Conservation (phyloP, 2,329 filamentous ascomycete species). For the Fragosphaeria purpurea region DNA sequence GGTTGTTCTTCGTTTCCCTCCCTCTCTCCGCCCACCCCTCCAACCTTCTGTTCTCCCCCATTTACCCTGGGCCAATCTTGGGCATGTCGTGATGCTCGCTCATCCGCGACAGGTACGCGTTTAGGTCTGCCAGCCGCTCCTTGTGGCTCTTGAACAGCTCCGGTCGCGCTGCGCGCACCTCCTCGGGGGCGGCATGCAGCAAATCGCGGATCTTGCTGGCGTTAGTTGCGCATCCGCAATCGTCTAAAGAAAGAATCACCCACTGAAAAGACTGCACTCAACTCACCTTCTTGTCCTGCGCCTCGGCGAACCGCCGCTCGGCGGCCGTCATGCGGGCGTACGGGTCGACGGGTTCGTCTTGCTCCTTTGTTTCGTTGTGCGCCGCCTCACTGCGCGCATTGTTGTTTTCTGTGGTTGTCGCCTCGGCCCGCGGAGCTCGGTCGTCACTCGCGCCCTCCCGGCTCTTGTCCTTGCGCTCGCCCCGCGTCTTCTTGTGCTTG, state of each 20-base stretch:
- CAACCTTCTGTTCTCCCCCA: too few species aligned
- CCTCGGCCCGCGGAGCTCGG: too few species aligned
- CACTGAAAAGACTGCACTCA: not conserved
- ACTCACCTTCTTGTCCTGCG: slow-evolving; percentile 58
- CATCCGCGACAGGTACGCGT: slow-evolving; percentile 81
- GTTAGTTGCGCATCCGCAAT: slow-evolving; percentile 31
- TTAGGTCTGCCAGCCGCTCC: slow-evolving; percentile 89
- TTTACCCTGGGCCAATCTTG: slow-evolving; percentile 51
- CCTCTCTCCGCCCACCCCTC: not conserved
- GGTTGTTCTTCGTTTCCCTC: not conserved
- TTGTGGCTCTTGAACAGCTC: slow-evolving; percentile 95
- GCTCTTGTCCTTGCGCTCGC: slow-evolving; percentile 10
- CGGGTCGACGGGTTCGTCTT: slow-evolving; percentile 18
- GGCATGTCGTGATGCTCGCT: slow-evolving; percentile 98
- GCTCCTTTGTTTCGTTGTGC: slow-evolving; percentile 19
- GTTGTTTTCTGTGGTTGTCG: slow-evolving; percentile 11
- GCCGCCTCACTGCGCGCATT: slow-evolving; percentile 15
- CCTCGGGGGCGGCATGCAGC: slow-evolving; percentile 48
- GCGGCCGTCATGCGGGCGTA: slow-evolving; percentile 66
- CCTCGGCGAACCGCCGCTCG: slow-evolving; percentile 72
- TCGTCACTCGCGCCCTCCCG: too few species aligned
- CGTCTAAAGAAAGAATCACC: not conserved
- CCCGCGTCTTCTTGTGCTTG: slow-evolving; percentile 18
- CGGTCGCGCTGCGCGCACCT: slow-evolving; percentile 33
- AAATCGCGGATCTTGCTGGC: slow-evolving; percentile 57